Evolutionary conservation across 306 rosid genomes (phyloP).

Genomic region (Begonia fuchsioides): DNA sequence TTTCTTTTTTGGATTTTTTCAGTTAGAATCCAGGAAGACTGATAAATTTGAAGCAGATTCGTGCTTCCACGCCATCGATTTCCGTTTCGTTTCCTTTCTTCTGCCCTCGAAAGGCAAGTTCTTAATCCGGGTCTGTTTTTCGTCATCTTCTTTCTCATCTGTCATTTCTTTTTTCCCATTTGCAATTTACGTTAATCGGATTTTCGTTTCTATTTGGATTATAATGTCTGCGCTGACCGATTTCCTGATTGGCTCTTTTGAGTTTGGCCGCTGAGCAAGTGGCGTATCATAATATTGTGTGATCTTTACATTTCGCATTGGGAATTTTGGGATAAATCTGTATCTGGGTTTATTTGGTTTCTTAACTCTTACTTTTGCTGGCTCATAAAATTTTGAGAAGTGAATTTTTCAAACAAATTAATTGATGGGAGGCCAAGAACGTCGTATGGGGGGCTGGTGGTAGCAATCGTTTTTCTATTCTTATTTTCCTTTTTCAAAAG

Average conservation of each 20-base stretch:
- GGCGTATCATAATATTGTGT: not conserved
- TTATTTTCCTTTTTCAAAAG: not conserved
- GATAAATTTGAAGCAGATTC: not conserved
- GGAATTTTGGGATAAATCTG: not conserved
- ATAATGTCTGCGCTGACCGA: not conserved
- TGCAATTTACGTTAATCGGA: not conserved
- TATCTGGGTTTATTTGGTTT: slow-evolving; percentile 1
- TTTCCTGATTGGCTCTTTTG: not conserved
- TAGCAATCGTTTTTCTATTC: not conserved
- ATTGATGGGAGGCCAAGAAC: not conserved
- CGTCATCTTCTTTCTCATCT: slow-evolving; percentile 1
- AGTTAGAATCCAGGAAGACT: not conserved
- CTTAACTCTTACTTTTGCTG: not conserved
- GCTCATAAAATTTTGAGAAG: not conserved
- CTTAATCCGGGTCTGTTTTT: not conserved
- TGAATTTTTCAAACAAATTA: slow-evolving; percentile 4
- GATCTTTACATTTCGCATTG: not conserved
- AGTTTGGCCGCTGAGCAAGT: not conserved
- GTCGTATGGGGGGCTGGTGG: slow-evolving; percentile 2
- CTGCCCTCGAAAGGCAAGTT: not conserved
- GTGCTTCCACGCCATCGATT: not conserved
- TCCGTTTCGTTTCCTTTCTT: not conserved
- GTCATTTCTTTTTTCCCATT: not conserved
- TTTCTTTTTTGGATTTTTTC: slow-evolving; percentile 1
- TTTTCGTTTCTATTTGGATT: not conserved